phyloP scores from a whole-genome alignment of 1,139 yeast species.

The Suhomyces bribrorum region DNA sequence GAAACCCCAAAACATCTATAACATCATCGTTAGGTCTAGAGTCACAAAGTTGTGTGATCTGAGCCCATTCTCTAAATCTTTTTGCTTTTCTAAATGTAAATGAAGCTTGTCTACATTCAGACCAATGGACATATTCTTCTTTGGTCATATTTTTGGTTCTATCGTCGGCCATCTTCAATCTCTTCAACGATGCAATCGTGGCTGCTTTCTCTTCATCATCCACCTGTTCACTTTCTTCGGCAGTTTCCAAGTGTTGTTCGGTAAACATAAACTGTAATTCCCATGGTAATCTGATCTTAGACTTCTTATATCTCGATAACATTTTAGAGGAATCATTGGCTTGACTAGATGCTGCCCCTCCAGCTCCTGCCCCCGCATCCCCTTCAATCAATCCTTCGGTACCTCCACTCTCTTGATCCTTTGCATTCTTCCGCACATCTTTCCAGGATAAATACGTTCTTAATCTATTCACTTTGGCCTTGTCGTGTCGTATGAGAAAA shows the following conservation, averaged over 20 bases:
- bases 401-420: conserved; percentile 89
- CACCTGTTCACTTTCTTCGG: conserved; percentile 74
- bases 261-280: conserved; percentile 90
- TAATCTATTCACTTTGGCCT: conserved; percentile 88
- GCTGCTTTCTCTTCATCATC: conserved; percentile 93
- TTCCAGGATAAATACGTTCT: conserved; percentile 95
- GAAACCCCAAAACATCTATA: conserved; percentile 89
- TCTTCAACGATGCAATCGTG: conserved; percentile 78
- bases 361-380: conserved; percentile 38
- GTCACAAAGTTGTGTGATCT: conserved; percentile 79
- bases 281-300: conserved; percentile 90
- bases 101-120: conserved; percentile 96
- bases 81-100: conserved; percentile 92
- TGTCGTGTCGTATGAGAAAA: conserved; percentile 87
- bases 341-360: conserved; percentile 29
- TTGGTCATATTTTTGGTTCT: conserved; percentile 91
- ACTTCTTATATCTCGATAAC: conserved; percentile 70
- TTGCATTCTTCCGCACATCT: conserved; percentile 95
- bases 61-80: conserved; percentile 96
- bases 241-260: conserved; percentile 84
- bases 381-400: conserved; percentile 53
- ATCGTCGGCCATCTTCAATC: conserved; percentile 91
- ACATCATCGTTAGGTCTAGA: conserved; percentile 95
- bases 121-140: conserved; percentile 98
- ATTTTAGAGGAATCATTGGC: conserved; percentile 55